Percentiles rank a stretch among this genome's conserved stretches.
Conservation (phyloP, 768 basidiomycete species). For the Suillus placidus region DNA sequence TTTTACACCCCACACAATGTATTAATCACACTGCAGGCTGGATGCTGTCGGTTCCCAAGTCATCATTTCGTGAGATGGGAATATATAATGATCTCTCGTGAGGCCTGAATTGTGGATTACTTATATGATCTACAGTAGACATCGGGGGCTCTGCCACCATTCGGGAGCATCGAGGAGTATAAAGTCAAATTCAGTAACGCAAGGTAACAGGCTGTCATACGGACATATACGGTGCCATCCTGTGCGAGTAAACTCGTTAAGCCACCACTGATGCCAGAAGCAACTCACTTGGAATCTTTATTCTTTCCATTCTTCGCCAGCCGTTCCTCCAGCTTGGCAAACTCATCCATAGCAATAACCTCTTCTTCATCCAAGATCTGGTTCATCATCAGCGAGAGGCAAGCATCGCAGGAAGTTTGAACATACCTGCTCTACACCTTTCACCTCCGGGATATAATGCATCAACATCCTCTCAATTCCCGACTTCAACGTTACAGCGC, state of each 20-base stretch:
- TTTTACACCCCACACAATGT: too few species aligned
- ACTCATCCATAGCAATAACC: constrained; percentile 82
- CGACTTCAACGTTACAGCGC: constrained; percentile 92
- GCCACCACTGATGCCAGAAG: constrained; percentile 13
- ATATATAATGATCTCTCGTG: too few species aligned
- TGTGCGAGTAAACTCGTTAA: constrained; percentile 30
- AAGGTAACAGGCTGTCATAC: constrained; percentile 39
- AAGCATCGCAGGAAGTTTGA: constrained; percentile 7
- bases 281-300: constrained; percentile 50
- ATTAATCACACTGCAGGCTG: too few species aligned
- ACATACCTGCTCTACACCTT: constrained; percentile 84
- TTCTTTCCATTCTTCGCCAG: constrained; percentile 48
- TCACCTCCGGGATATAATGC: constrained; percentile 98
- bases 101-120: not conserved
- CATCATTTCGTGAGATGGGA: too few species aligned
- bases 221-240: constrained; percentile 87
- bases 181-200: not conserved
- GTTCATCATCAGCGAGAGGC: constrained; percentile 14
- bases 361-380: constrained; percentile 93
- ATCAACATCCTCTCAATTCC: constrained; percentile 99
- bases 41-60: too few species aligned
- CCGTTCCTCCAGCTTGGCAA: constrained; percentile 81
- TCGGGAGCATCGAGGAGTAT: not conserved
- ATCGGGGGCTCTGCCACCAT: not conserved
- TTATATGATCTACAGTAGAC: not conserved